Evolutionary conservation across 2,329 filamentous ascomycete species (phyloP).

Genomic region (Capronia coronata): DNA sequence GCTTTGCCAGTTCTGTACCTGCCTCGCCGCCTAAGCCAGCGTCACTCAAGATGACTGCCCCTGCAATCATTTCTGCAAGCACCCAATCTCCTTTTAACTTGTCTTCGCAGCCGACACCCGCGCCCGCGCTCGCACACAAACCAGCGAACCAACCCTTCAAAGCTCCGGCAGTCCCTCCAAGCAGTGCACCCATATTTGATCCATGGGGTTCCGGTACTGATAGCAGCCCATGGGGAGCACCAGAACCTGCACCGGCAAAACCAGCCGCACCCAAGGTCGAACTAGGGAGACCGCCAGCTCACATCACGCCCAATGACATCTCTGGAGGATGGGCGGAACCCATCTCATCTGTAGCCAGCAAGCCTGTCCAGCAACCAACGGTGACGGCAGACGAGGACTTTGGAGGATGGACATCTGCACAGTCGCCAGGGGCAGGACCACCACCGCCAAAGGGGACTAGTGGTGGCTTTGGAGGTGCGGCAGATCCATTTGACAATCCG

Average conservation of each 20-base stretch:
- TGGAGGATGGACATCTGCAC: conserved; percentile 81
- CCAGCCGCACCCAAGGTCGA: conserved; percentile 25
- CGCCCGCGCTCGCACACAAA: conserved; percentile 36
- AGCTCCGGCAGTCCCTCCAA: conserved; percentile 30
- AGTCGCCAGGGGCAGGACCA: conserved; percentile 38
- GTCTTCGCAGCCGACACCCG: conserved; percentile 47
- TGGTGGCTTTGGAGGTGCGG: conserved; percentile 26
- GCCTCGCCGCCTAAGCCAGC: conserved; percentile 33
- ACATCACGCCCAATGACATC: conserved; percentile 54
- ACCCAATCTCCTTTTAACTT: conserved; percentile 76
- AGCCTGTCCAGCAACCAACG: conserved; percentile 48
- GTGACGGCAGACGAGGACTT: conserved; percentile 91
- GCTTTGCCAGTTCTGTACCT: conserved; percentile 27
- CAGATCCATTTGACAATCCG: conserved; percentile 29
- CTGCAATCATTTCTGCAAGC: conserved; percentile 26
- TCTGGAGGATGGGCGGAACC: conserved; percentile 57
- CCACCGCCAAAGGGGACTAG: conserved; percentile 14
- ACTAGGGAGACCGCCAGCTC: conserved; percentile 39
- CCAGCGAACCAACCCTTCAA: conserved; percentile 33
- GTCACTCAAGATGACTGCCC: conserved; percentile 32
- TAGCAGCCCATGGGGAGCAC: conserved; percentile 71
- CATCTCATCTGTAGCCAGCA: conserved; percentile 33
- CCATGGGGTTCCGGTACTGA: conserved; percentile 59
- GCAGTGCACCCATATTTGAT: conserved; percentile 50
- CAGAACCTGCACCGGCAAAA: conserved; percentile 47